Conservation (phyloP, 202 grass and related monocot species). For the Schoenoplectus tabernaemontani region DNA sequence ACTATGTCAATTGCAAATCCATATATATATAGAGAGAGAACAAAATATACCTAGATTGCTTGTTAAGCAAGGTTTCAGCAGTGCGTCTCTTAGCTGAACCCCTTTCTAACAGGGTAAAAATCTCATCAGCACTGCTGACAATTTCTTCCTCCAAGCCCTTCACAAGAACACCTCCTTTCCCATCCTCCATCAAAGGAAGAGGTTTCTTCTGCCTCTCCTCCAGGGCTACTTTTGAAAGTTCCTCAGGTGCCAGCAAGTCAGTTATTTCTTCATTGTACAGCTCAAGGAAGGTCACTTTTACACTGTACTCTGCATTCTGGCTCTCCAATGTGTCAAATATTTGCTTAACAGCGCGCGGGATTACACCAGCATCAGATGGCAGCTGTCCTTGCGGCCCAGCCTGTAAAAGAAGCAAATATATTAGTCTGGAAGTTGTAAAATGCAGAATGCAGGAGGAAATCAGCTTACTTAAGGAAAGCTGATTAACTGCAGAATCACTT, state of each 20-base stretch:
- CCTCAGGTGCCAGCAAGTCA: constrained; percentile 88
- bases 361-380: constrained; percentile 78
- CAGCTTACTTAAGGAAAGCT: not conserved
- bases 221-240: constrained; percentile 59
- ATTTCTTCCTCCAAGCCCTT: constrained; percentile 95
- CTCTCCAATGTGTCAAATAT: constrained; percentile 89
- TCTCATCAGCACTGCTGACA: constrained; percentile 74
- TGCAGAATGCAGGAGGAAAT: not conserved
- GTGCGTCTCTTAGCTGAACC: constrained; percentile 91
- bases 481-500: not conserved
- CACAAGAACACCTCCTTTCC: constrained; percentile 98
- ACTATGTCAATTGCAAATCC: too few species aligned
- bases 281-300: constrained; percentile 95
- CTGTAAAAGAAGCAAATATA: constrained; percentile 11
- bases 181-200: constrained; percentile 95
- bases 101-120: constrained; percentile 91
- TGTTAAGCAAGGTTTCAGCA: constrained; percentile 89
- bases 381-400: constrained; percentile 49
- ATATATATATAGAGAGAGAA: not conserved
- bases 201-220: constrained; percentile 84
- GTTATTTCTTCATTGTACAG: constrained; percentile 98
- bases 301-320: constrained; percentile 95
- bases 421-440: not conserved
- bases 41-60: constrained; percentile 84
- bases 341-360: constrained; percentile 87